These are phyloP conservation scores for Coriolopsis trogii DNA, from an alignment of 1,284 basidiomycete species.

Conservation along the genomic window DNA sequence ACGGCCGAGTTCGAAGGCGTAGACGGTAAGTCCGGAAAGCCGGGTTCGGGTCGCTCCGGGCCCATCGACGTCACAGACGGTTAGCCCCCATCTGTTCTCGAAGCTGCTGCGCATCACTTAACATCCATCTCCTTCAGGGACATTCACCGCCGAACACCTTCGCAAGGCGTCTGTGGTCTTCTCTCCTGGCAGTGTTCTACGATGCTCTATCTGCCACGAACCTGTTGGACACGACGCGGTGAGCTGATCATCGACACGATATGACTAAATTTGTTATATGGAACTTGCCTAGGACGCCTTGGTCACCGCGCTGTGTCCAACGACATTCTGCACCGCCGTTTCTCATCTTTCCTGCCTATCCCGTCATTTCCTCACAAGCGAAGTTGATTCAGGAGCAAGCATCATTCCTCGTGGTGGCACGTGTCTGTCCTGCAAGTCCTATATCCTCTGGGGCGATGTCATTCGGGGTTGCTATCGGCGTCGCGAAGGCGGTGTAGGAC, in stretches of 20 bases:
- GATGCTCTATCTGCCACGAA: slow-evolving; percentile 59
- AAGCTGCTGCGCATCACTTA: neutral
- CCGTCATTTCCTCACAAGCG: slow-evolving; percentile 47
- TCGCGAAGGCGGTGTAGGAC: slow-evolving; percentile 36
- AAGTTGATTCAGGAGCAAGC: slow-evolving; percentile 11
- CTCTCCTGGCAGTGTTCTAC: slow-evolving; percentile 33
- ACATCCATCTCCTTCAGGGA: slow-evolving; percentile 30
- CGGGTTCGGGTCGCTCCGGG: slow-evolving; percentile 51
- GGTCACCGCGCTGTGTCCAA: slow-evolving; percentile 53
- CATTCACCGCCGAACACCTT: slow-evolving; percentile 59
- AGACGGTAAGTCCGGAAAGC: slow-evolving; percentile 59
- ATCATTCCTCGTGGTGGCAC: slow-evolving; percentile 66
- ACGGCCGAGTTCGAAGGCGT: slow-evolving; percentile 72
- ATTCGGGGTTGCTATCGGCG: slow-evolving; percentile 71
- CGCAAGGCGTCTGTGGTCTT: slow-evolving; percentile 52
- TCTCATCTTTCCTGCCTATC: slow-evolving; percentile 78
- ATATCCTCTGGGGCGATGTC: slow-evolving; percentile 75
- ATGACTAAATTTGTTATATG: neutral
- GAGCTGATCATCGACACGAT: slow-evolving; percentile 25
- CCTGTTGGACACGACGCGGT: slow-evolving; percentile 50
- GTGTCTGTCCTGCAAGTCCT: slow-evolving; percentile 58
- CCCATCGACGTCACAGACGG: slow-evolving; percentile 72
- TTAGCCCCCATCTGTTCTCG: slow-evolving; percentile 32
- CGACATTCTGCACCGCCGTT: slow-evolving; percentile 49
- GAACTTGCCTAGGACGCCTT: slow-evolving; percentile 56